Evolutionary conservation across 2,329 filamentous ascomycete genomes (phyloP).

Genomic region (Penicillium palitans): DNA sequence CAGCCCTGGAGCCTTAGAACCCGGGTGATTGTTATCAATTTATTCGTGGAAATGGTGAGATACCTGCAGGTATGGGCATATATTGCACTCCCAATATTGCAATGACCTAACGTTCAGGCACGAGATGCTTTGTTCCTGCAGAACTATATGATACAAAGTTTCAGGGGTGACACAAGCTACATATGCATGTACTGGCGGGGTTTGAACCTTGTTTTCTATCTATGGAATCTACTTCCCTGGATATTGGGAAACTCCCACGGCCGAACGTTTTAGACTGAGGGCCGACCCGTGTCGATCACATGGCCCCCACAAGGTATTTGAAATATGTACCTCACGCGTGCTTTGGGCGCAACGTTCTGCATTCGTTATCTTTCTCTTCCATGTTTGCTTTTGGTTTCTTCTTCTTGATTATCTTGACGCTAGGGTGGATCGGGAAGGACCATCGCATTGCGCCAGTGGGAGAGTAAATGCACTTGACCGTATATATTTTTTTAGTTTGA

Average conservation of each 20-base stretch:
- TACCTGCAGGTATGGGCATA: no score
- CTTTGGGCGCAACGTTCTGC: background rate
- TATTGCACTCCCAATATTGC: background rate
- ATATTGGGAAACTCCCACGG: background rate
- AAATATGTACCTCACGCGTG: background rate
- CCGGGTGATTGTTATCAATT: background rate
- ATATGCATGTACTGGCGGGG: background rate
- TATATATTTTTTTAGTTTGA: background rate
- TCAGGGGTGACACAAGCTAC: background rate
- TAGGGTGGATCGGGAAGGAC: background rate
- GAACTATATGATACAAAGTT: slow-evolving; percentile 1
- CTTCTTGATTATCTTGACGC: background rate
- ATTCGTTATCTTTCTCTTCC: background rate
- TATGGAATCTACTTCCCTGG: background rate
- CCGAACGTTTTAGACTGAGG: background rate
- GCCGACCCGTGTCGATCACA: slow-evolving; percentile 11
- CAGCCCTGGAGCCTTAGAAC: background rate
- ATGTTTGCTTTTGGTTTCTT: background rate
- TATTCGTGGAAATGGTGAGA: background rate
- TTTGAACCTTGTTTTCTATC: background rate
- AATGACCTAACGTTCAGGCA: background rate
- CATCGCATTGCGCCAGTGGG: background rate
- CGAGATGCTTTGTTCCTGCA: slow-evolving; percentile 1
- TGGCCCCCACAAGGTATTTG: background rate
- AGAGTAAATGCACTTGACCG: background rate